A percentile compares a stretch with the other conserved stretches of the same genome.
phyloP scores from a whole-genome alignment of 345 rosid species.

The Eucalyptus microcorys region DNA sequence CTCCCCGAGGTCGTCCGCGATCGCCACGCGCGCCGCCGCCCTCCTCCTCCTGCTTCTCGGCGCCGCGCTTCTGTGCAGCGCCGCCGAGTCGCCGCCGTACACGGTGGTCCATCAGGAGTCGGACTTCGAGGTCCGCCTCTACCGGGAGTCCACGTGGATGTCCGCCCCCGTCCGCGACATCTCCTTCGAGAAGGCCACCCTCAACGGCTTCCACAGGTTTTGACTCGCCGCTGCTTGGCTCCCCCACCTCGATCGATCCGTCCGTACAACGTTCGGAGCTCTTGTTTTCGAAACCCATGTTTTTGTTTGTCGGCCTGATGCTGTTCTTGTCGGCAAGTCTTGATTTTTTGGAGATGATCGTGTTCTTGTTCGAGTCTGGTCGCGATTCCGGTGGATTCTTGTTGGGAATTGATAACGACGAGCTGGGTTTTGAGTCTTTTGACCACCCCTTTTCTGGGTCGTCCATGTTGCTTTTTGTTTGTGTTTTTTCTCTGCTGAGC shows the following conservation, averaged over 20 bases:
- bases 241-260: not conserved
- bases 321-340: not conserved
- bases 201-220: conserved; percentile 50
- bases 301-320: not conserved
- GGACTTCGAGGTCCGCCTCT: conserved; percentile 55
- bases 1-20: not conserved
- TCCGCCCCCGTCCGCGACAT: conserved; percentile 27
- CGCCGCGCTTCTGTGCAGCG: not conserved
- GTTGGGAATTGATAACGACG: not conserved
- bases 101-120: conserved; percentile 36
- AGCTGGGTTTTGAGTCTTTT: not conserved
- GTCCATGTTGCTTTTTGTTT: no score
- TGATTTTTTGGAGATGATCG: not conserved
- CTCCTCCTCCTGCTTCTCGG: not conserved
- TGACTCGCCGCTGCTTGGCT: not conserved
- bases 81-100: conserved; percentile 42
- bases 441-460: not conserved
- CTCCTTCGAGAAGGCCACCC: conserved; percentile 53
- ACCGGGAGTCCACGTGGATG: conserved; percentile 45
- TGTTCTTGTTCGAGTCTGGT: not conserved
- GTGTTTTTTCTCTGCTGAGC: not conserved
- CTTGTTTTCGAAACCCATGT: no score
- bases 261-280: not conserved
- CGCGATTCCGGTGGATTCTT: not conserved
- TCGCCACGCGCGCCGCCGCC: not conserved